phyloP scores from a whole-genome alignment of 2,329 filamentous ascomycete genomes.

The Aspergillus awamori region DNA sequence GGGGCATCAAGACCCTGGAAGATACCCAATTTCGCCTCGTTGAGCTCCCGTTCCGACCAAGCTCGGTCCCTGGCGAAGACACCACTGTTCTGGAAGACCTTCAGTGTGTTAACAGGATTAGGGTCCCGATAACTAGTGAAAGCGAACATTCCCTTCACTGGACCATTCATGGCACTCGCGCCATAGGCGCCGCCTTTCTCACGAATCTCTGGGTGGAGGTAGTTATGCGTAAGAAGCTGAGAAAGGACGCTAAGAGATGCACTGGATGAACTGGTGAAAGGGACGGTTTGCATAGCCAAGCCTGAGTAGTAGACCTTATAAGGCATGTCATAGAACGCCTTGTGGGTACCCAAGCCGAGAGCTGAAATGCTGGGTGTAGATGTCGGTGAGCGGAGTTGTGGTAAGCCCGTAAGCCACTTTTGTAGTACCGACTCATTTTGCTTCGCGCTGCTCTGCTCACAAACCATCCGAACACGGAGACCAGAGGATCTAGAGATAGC shows the following conservation, averaged over 20 bases:
- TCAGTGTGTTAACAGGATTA: conserved; percentile 85
- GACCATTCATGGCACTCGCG: conserved; percentile 80
- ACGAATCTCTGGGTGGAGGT: conserved; percentile 94
- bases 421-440: conserved; percentile 72
- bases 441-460: conserved; percentile 71
- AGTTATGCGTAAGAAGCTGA: conserved; percentile 92
- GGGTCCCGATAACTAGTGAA: conserved; percentile 98
- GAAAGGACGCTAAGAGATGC: conserved; percentile 85
- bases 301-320: conserved; percentile 97
- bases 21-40: conserved; percentile 93
- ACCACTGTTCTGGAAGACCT: conserved; percentile 81
- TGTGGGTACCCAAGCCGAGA: conserved; percentile 51
- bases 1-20: conserved; percentile 94
- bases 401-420: conserved; percentile 68
- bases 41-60: conserved; percentile 83
- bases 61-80: conserved; percentile 77
- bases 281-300: conserved; percentile 77
- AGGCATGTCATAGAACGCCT: conserved; percentile 88
- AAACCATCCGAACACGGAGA: conserved; percentile 82
- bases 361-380: conserved; percentile 26
- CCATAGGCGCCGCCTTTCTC: conserved; percentile 98
- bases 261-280: conserved; percentile 74
- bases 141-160: conserved; percentile 82
- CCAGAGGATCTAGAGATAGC: conserved; percentile 69
- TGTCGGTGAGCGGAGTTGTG: conserved; percentile 48